Base-by-base conservation (phyloP, 139 green algal species). In the Chlamydomonas sp. region DNA sequence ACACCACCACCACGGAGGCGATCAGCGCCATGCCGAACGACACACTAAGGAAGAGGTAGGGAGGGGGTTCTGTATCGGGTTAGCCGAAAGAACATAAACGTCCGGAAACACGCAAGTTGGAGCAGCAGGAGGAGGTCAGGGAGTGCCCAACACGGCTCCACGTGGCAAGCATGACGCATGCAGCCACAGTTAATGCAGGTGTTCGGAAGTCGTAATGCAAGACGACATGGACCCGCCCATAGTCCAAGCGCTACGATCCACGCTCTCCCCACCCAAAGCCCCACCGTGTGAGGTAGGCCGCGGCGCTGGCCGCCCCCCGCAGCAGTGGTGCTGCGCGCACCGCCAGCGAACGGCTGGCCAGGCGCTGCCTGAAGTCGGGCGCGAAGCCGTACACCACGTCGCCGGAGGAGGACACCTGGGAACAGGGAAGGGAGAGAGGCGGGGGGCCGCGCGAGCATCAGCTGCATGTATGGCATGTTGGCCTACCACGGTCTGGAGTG, bases 361-460 rank as follows among this genome's bases (percentile, higher is more conserved):
- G 93, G 4, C 69, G 75, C 15, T 79, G 62, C 12, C 89, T 89
- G 87, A 98, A 98, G 85, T 94, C 89, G 14, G 66, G 71, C 0
- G 92, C 82, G 80, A 99, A 96, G 1, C 91, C 90, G 88, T 99
- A 99, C 69, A 99, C 90, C 9, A 99, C 91, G 61, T 99, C 97
- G 49, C 97, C 97, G 20, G 93, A 88, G 10, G 91, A 20, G 0
- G 97, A 98, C 14, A 99, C 97, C 95, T 97, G 31, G 31, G 31
- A 49, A 49, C 31, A 49, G 31, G 31, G 31, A 49, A 49, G 31
- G 31, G 31, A 49, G 31, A 49, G 31, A 49, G 31, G 89, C 17
- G 62, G 78, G 49, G n/a, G 49, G 4, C 57, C 2, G 77, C 6
- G 76, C 15, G n/a, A 16, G 57, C 57, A 7, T 15, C 60, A 7